Conservation (phyloP, 345 rosid species). For the Viola odorata region DNA sequence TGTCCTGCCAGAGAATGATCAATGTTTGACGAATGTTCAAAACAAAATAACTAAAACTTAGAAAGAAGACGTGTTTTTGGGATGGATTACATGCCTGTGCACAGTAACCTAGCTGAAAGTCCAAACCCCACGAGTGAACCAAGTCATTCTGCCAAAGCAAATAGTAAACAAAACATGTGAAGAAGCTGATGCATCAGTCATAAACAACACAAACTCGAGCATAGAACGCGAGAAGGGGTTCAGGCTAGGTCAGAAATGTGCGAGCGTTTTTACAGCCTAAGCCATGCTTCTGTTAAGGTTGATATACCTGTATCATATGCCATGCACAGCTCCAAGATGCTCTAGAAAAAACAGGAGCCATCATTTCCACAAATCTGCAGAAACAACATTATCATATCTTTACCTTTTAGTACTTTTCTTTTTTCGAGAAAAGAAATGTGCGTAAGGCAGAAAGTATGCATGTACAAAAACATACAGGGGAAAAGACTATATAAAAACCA, state of each 20-base stretch:
- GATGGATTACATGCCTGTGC: constrained; percentile 48
- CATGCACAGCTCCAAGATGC: constrained; percentile 78
- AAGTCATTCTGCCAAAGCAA: constrained; percentile 56
- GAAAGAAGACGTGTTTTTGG: background rate
- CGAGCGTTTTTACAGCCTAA: background rate
- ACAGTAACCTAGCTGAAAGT: constrained; percentile 72
- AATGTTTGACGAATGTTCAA: background rate
- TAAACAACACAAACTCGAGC: background rate
- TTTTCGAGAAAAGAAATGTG: background rate
- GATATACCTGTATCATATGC: constrained; percentile 73
- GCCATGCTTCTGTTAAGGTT: background rate
- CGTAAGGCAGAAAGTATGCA: background rate
- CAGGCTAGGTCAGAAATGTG: background rate
- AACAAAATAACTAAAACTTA: background rate
- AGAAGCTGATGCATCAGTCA: background rate
- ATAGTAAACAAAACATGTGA: background rate
- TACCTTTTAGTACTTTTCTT: background rate
- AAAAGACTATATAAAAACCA: too few relatives aligned
- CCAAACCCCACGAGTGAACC: constrained; percentile 73
- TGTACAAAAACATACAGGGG: too few relatives aligned
- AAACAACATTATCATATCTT: constrained; percentile 7
- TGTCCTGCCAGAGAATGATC: constrained; percentile 42
- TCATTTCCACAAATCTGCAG: constrained; percentile 74
- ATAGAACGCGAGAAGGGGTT: background rate
- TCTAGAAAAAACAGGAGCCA: constrained; percentile 89